These are phyloP conservation scores for Telopea speciosissima DNA, from an alignment of 177 flowering plant genomes.

Conservation along the genomic window DNA sequence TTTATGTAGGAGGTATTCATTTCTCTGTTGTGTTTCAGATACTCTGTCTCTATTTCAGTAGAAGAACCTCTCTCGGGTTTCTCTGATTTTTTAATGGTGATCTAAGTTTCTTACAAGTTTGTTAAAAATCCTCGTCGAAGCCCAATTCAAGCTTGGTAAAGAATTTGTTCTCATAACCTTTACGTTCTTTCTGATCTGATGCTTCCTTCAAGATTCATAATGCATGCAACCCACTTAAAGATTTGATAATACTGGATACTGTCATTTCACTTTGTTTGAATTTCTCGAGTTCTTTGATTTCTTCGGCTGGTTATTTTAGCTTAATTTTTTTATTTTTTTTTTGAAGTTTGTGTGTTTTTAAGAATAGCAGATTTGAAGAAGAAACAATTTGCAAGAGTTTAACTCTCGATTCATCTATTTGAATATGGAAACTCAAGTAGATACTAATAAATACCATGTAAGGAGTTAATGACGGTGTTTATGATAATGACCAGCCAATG, in stretches of 20 bases:
- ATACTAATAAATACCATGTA: not conserved
- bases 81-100: slow-evolving; percentile 14
- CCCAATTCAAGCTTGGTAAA: not conserved
- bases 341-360: not conserved
- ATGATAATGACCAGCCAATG: not conserved
- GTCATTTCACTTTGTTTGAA: not conserved
- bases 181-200: not conserved
- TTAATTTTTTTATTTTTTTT: too few relatives aligned
- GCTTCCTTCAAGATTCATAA: not conserved
- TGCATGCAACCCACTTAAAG: not conserved
- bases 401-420: not conserved
- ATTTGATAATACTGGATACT: not conserved
- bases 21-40: too few relatives aligned
- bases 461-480: not conserved
- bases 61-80: not conserved
- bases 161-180: not conserved
- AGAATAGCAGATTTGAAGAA: too few relatives aligned
- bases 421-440: not conserved
- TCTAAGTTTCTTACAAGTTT: slow-evolving; percentile 6
- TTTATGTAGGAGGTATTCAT: too few relatives aligned
- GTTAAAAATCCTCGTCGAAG: too few relatives aligned
- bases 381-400: not conserved
- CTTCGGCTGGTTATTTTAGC: not conserved
- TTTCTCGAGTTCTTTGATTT: not conserved
- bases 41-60: not conserved